Evolutionary conservation across 768 basidiomycete species (phyloP).

Genomic region (Boletus pseudopeckii): DNA sequence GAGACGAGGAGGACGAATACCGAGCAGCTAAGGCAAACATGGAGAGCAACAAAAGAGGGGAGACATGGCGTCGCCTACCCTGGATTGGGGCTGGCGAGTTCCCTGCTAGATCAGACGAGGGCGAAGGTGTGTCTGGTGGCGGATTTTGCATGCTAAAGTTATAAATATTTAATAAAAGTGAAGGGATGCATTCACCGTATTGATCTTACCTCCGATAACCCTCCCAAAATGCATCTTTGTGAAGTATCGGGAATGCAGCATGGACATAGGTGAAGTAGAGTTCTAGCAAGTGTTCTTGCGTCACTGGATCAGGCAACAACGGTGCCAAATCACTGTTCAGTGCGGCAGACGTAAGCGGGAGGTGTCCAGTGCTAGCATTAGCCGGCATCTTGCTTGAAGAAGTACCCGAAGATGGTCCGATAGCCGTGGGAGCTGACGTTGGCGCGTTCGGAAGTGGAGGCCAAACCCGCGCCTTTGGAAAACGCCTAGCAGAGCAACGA

Average conservation of each 20-base stretch:
- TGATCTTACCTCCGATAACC: constrained; percentile 43
- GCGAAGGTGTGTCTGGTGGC: constrained; percentile 32
- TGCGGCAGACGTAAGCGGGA: constrained; percentile 23
- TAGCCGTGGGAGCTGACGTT: constrained; percentile 7
- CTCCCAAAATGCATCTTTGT: constrained; percentile 67
- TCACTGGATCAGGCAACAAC: constrained; percentile 51
- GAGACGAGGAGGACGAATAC: constrained; percentile 41
- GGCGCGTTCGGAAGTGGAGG: constrained; percentile 48
- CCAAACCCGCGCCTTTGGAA: constrained; percentile 89
- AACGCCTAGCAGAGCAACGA: constrained; percentile 50
- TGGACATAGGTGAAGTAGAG: constrained; percentile 85
- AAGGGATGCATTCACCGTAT: not conserved
- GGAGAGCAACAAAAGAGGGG: constrained; percentile 69
- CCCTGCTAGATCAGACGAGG: constrained; percentile 23
- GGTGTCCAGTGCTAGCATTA: constrained; percentile 4
- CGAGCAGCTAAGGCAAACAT: constrained; percentile 85
- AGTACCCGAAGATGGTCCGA: not conserved
- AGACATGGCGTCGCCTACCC: constrained; percentile 44
- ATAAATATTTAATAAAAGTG: not conserved
- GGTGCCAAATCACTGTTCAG: constrained; percentile 37
- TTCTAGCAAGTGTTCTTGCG: constrained; percentile 67
- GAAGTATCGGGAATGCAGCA: constrained; percentile 70
- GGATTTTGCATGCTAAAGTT: constrained; percentile 24
- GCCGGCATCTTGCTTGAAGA: constrained; percentile 6
- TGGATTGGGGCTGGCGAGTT: constrained; percentile 36